Percentiles rank a stretch among this genome's conserved stretches.
These are phyloP conservation scores for Xylaria castorea DNA, from an alignment of 495 filamentous ascomycete genomes.

Conservation along the genomic window DNA sequence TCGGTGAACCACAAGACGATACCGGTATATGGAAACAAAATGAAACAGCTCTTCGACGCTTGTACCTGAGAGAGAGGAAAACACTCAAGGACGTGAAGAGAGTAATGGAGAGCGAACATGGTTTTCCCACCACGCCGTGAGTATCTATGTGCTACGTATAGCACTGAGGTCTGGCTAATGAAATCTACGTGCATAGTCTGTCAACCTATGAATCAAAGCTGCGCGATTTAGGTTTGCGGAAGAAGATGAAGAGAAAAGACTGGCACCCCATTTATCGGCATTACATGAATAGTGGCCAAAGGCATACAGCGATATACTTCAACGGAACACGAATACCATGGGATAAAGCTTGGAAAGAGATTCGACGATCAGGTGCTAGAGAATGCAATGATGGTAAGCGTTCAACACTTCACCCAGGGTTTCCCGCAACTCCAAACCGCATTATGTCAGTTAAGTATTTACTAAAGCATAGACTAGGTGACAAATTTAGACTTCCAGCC, in stretches of 20 bases:
- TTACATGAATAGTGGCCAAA: background rate
- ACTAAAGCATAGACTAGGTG: background rate
- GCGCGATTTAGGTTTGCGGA: background rate
- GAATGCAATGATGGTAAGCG: background rate
- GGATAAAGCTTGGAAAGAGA: constrained; percentile 8
- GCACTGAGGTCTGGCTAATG: background rate
- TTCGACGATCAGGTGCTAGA: constrained; percentile 4
- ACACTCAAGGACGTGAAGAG: background rate
- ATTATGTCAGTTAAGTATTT: background rate
- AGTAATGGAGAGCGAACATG: background rate
- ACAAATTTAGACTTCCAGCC: background rate
- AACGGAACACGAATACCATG: background rate
- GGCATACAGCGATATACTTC: background rate
- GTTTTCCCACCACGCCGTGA: background rate
- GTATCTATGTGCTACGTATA: background rate
- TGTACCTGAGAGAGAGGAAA: background rate
- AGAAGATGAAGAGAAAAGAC: constrained; percentile 1
- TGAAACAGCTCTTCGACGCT: background rate
- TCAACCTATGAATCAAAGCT: constrained; percentile 11
- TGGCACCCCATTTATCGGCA: background rate
- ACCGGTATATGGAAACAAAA: background rate
- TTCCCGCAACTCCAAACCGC: too few species aligned
- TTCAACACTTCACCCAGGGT: background rate
- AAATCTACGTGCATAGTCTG: background rate
- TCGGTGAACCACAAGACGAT: background rate